Base-by-base conservation (phyloP, 345 rosid species). In the Theobroma cacao region DNA sequence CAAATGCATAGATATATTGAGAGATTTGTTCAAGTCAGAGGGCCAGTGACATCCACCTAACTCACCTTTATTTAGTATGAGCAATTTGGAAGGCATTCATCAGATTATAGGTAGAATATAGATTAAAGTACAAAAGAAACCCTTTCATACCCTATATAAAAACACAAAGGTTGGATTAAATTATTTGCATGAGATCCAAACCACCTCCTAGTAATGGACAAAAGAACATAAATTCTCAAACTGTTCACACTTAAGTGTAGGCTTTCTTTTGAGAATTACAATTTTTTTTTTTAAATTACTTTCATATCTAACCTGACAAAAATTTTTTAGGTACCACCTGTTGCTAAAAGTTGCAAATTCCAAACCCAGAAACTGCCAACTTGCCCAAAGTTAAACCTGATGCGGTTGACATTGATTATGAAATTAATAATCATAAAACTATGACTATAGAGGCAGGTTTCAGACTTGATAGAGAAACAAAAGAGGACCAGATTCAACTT, bases 21-120 rank as follows among this genome's bases (percentile, higher is more conserved):
- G 52, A 41, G 52, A 67, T 6, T 67, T 67, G 52, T 67, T 40
- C 50, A 40, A 67, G 72, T 67, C 52, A 67, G 41, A 67, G 52
- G 33, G 52, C 33, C 14, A 56, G 61, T 56, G 30, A 22, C 61
- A 22, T 56, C 30, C 33, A 40, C 52, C 53, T 40, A 67, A 66
- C 72, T 40, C 70, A 12, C 3, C 14, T 26, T 58, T 58, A 10
- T 24, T 58, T 24, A 24, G 9, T 55, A 22, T 0, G n/a, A 55
- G 13, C 4, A 55, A 22, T 58, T 58, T 58, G 10, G 4, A 24
- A 26, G 26, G 28, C 11, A 53, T 58, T 43, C 31, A 40, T 18
- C n/a, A n/a, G n/a, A n/a, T n/a, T n/a, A 22, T 22, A 40, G 72
- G 72, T 66, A 66, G 28, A 40, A 66, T 2, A 24, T 11, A 67